phyloP scores from a whole-genome alignment of 805 yeast species.

The Candida incommunis region DNA sequence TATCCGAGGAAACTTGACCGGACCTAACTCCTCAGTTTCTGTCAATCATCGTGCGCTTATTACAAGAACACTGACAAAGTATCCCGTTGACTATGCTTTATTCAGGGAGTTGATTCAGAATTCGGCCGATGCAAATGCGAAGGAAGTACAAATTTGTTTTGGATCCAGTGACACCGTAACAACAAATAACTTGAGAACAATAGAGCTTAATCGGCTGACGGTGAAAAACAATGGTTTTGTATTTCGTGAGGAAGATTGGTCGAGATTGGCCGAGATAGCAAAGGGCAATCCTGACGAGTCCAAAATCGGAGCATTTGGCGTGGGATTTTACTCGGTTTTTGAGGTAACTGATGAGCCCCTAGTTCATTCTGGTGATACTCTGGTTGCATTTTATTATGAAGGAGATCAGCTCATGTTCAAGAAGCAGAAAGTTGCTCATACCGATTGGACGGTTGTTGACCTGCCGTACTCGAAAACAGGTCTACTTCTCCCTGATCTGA shows the following conservation, averaged over 20 bases:
- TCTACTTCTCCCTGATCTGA: constrained; percentile 18
- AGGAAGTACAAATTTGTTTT: constrained; percentile 20
- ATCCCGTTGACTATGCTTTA: constrained; percentile 28
- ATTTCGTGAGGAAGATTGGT: constrained; percentile 25
- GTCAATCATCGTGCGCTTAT: constrained; percentile 28
- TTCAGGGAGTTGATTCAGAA: constrained; percentile 27
- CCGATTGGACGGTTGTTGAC: constrained; percentile 24
- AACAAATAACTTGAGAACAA: constrained; percentile 7
- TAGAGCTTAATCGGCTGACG: constrained; percentile 16
- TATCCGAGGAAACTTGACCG: background rate
- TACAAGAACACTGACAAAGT: constrained; percentile 27
- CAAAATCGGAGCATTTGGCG: constrained; percentile 30
- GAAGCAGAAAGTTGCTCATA: constrained; percentile 11
- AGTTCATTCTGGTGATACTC: constrained; percentile 31
- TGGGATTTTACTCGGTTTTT: constrained; percentile 53
- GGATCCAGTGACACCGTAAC: constrained; percentile 6
- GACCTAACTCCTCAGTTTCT: constrained; percentile 15
- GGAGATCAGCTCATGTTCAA: constrained; percentile 25
- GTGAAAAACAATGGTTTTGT: constrained; percentile 23
- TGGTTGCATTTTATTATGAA: constrained; percentile 23
- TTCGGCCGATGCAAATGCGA: constrained; percentile 27
- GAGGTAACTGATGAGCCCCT: constrained; percentile 74
- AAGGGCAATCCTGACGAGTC: constrained; percentile 29
- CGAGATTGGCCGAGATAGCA: constrained; percentile 25
- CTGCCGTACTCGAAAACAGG: constrained; percentile 20